A percentile compares a stretch with the other conserved stretches of the same genome.
phyloP scores from a whole-genome alignment of 2,329 filamentous ascomycete species.

The Claviceps pusilla region DNA sequence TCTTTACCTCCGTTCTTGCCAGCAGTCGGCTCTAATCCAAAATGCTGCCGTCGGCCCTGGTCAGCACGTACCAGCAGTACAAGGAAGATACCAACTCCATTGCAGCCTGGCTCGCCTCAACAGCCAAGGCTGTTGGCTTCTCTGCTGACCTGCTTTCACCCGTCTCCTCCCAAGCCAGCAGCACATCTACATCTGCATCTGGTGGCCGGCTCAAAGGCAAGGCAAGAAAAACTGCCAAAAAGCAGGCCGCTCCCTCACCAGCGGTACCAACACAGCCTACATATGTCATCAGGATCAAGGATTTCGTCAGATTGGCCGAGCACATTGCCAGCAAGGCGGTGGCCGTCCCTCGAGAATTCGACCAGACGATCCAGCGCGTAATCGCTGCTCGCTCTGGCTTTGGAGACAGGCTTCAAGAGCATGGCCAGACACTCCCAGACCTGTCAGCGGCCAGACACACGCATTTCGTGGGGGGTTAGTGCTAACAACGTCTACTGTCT shows the following conservation, averaged over 20 bases:
- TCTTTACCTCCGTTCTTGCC: no score
- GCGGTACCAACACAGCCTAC: constrained; percentile 6
- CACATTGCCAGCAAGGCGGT: constrained; percentile 5
- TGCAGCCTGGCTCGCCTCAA: constrained; percentile 26
- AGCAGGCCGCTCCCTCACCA: not conserved
- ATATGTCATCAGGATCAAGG: constrained; percentile 21
- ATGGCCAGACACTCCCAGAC: constrained; percentile 6
- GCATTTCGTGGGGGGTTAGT: constrained; percentile 6
- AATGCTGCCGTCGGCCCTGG: constrained; percentile 12
- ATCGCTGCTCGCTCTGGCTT: constrained; percentile 21
- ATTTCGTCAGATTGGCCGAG: constrained; percentile 24
- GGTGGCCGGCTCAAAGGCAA: not conserved
- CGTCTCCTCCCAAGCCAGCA: not conserved
- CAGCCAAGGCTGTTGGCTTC: constrained; percentile 22
- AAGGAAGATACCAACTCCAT: constrained; percentile 26
- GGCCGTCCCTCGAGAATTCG: constrained; percentile 16
- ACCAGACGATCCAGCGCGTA: constrained; percentile 19
- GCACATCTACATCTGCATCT: not conserved
- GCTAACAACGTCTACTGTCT: constrained; percentile 16
- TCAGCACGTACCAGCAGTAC: constrained; percentile 23
- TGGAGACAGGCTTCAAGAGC: constrained; percentile 7
- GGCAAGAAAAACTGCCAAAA: not conserved
- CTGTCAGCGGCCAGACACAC: constrained; percentile 10
- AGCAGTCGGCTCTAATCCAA: not conserved
- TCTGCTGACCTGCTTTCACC: constrained; percentile 9